Conservation (phyloP, 345 rosid species). For the Schrenkiella parvula region DNA sequence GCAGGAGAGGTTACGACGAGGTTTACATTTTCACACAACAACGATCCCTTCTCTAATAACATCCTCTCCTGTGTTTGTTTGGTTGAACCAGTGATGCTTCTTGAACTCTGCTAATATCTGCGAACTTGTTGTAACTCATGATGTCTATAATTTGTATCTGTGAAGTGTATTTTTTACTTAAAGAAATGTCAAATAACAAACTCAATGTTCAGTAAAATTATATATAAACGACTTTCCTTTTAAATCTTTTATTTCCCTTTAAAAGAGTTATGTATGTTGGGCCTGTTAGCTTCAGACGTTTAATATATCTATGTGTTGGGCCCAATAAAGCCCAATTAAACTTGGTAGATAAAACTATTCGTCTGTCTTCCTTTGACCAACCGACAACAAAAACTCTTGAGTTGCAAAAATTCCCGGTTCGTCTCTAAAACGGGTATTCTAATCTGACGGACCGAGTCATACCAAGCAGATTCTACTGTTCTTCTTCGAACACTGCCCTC, state of each 20-base stretch:
- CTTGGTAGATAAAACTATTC: background rate
- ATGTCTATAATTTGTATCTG: background rate
- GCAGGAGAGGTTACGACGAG: conserved; percentile 83
- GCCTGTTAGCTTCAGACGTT: background rate
- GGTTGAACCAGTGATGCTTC: background rate
- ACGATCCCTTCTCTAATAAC: conserved; percentile 23
- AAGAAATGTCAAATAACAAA: background rate
- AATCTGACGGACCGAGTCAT: conserved; percentile 15
- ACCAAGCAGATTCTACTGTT: background rate
- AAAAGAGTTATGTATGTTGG: background rate
- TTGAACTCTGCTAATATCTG: background rate
- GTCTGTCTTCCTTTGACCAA: background rate
- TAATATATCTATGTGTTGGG: background rate
- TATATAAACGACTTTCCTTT: too few relatives aligned
- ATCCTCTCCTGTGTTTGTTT: background rate
- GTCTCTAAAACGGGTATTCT: background rate
- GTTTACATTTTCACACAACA: conserved; percentile 66
- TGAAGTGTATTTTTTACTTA: background rate
- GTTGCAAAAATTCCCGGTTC: background rate
- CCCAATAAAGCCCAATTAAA: background rate
- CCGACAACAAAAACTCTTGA: background rate
- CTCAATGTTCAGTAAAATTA: background rate
- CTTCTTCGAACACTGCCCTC: background rate
- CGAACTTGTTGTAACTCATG: background rate
- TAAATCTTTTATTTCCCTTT: too few relatives aligned